Evolutionary conservation across 768 basidiomycete genomes (phyloP).

Genomic region (Calocybe gangraenosa): DNA sequence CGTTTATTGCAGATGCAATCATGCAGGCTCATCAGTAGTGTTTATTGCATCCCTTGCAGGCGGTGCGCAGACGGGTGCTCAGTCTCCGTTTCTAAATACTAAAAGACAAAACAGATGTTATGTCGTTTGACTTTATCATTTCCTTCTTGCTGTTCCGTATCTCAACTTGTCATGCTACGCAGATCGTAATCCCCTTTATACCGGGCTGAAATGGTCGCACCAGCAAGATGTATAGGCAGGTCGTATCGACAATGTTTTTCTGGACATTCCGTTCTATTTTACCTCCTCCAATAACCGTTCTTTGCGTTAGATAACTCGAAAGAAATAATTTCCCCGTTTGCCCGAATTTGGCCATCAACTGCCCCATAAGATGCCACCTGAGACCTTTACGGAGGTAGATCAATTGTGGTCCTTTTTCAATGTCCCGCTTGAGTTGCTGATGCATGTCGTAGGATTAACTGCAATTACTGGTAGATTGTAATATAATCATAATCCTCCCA

Average conservation of each 20-base stretch:
- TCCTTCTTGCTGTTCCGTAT: constrained; percentile 22
- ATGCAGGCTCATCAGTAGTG: constrained; percentile 84
- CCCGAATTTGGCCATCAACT: constrained; percentile 16
- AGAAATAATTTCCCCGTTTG: constrained; percentile 24
- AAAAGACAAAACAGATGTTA: constrained; percentile 28
- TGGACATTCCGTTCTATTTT: constrained; percentile 22
- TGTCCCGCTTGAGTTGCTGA: constrained; percentile 10
- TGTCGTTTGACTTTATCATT: constrained; percentile 31
- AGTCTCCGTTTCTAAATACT: constrained; percentile 18
- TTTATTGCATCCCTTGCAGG: constrained; percentile 13
- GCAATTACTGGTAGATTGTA: neutral
- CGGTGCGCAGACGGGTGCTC: constrained; percentile 10
- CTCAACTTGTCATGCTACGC: constrained; percentile 25
- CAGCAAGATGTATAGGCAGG: constrained; percentile 34
- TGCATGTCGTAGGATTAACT: constrained; percentile 10
- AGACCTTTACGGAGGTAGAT: constrained; percentile 18
- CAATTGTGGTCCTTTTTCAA: constrained; percentile 16
- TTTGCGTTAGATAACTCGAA: constrained; percentile 32
- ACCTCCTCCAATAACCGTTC: constrained; percentile 28
- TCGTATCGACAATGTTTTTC: constrained; percentile 29
- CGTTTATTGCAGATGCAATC: constrained; percentile 90
- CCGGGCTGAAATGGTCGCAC: constrained; percentile 13
- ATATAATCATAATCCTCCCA: no score
- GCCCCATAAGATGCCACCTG: constrained; percentile 9
- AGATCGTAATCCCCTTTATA: constrained; percentile 21